Evolutionary conservation across 176 grass and related monocot species (phyloP).

Genomic region (Juncus inflexus): DNA sequence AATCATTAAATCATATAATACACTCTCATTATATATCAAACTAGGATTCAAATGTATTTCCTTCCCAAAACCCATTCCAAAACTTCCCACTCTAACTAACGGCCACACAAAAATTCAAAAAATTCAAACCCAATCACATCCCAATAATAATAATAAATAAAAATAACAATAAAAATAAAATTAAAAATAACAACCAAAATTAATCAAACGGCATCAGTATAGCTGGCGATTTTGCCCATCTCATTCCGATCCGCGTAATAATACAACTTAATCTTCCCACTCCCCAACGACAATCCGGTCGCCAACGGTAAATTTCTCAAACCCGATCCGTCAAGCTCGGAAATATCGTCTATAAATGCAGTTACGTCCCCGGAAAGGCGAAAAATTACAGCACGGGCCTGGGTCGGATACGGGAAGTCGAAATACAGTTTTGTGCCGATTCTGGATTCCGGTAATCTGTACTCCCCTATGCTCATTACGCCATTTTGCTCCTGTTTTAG

Average conservation of each 20-base stretch:
- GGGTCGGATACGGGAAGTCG: slow-evolving; percentile 66
- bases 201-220: slow-evolving; percentile 58
- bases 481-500: slow-evolving; percentile 65
- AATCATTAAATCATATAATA: no score
- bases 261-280: slow-evolving; percentile 73
- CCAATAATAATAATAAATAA: no score
- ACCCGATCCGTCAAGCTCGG: slow-evolving; percentile 61
- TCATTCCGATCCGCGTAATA: slow-evolving; percentile 91
- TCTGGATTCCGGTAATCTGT: slow-evolving; percentile 76
- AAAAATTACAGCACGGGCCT: slow-evolving; percentile 61
- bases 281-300: slow-evolving; percentile 72
- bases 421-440: slow-evolving; percentile 70
- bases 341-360: slow-evolving; percentile 75
- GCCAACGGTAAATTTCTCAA: slow-evolving; percentile 76
- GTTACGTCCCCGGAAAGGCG: slow-evolving; percentile 81
- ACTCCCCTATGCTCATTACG: slow-evolving; percentile 56
- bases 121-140: no score
- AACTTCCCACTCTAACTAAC: no score
- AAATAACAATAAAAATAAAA: background rate
- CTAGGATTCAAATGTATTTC: no score
- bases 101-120: no score
- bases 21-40: no score
- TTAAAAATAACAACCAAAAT: background rate
- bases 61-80: no score
- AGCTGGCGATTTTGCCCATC: slow-evolving; percentile 74